These are phyloP conservation scores for Buddleja alternifolia DNA, from an alignment of 257 asterid genomes.

Conservation along the genomic window DNA sequence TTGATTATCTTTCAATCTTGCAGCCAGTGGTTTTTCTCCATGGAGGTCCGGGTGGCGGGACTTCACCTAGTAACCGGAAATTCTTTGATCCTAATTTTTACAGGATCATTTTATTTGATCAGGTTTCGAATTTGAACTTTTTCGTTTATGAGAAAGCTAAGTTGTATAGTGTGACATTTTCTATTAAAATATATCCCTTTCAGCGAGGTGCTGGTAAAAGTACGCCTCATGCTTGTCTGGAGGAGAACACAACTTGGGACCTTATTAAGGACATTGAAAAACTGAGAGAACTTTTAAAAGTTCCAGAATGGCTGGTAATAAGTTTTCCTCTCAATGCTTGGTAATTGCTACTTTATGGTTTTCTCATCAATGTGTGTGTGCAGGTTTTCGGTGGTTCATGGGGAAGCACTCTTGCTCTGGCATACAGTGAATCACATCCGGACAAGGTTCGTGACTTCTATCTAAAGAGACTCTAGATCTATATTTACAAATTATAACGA, in stretches of 20 bases:
- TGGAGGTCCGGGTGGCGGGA: constrained; percentile 99
- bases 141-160: constrained; percentile 27
- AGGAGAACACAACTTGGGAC: constrained; percentile 91
- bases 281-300: constrained; percentile 72
- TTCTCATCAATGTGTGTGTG: constrained; percentile 37
- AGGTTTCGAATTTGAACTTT: constrained; percentile 53
- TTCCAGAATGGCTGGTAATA: constrained; percentile 93
- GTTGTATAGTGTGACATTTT: constrained; percentile 18
- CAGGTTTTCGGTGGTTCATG: constrained; percentile 99
- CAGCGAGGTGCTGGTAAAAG: constrained; percentile 97
- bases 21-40: constrained; percentile 95
- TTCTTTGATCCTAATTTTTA: constrained; percentile 88
- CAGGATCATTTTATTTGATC: constrained; percentile 85
- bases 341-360: constrained; percentile 17
- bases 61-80: constrained; percentile 86
- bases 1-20: constrained; percentile 30
- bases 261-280: constrained; percentile 88
- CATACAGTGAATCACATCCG: constrained; percentile 86
- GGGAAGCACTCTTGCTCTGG: constrained; percentile 98
- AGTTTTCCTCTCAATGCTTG: constrained; percentile 15
- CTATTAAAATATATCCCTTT: constrained; percentile 27
- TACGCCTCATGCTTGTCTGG: constrained; percentile 92
- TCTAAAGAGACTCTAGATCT: constrained; percentile 1
- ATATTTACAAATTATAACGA: constrained; percentile 5
- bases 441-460: constrained; percentile 63